Conservation (phyloP, 306 rosid species). For the Rosa chinensis region DNA sequence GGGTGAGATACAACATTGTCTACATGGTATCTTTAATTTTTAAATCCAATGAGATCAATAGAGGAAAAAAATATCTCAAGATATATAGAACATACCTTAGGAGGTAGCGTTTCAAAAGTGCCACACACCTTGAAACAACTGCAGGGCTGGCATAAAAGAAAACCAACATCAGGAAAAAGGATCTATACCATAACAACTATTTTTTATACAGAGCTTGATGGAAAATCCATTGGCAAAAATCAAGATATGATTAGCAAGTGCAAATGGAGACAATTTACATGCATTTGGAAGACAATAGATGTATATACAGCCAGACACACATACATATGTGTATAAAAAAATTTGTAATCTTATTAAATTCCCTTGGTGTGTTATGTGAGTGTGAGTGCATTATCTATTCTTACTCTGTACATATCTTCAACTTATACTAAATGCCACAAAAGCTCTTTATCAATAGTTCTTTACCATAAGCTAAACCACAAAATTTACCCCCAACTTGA, state of each 20-base stretch:
- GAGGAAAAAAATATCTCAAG: constrained; percentile 16
- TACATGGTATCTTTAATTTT: not conserved
- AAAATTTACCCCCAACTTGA: not conserved
- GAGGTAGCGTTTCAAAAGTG: constrained; percentile 88
- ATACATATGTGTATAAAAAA: not conserved
- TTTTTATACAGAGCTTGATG: constrained; percentile 19
- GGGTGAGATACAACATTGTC: not conserved
- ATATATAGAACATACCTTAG: constrained; percentile 64
- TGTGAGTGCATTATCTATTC: not conserved
- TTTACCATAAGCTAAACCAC: not conserved
- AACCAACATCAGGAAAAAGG: constrained; percentile 30
- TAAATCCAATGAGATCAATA: not conserved
- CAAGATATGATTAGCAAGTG: not conserved
- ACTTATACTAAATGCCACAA: not conserved
- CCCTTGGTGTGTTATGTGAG: not conserved
- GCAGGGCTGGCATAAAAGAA: constrained; percentile 81
- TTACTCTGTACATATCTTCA: not conserved
- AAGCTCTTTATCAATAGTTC: not conserved
- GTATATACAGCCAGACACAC: not conserved
- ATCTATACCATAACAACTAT: constrained; percentile 7
- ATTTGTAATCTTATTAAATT: not conserved
- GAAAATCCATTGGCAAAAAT: constrained; percentile 20
- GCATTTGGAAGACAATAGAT: not conserved
- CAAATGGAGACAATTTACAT: not conserved
- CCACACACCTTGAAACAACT: constrained; percentile 93